These are phyloP conservation scores for Phtheirospermum japonicum DNA, from an alignment of 257 asterid species.

Conservation along the genomic window DNA sequence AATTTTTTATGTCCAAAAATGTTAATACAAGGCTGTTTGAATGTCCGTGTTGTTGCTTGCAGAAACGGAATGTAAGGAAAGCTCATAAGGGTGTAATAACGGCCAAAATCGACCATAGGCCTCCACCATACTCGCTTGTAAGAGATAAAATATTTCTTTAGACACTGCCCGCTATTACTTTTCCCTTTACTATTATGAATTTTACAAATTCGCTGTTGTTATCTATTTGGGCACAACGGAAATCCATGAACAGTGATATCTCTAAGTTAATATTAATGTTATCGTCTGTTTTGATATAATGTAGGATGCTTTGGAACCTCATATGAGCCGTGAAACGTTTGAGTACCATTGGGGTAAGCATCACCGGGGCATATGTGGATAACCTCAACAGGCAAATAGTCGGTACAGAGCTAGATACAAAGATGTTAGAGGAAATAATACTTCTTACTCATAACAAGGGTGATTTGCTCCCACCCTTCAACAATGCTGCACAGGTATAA, in stretches of 20 bases:
- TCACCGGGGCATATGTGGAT: slow-evolving; percentile 80
- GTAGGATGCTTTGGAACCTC: slow-evolving; percentile 92
- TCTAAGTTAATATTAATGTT: too few species aligned
- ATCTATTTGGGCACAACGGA: too few species aligned
- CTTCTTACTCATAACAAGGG: slow-evolving; percentile 75
- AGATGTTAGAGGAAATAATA: slow-evolving; percentile 65
- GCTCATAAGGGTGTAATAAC: slow-evolving; percentile 46
- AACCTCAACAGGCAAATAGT: slow-evolving; percentile 91
- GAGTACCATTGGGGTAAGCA: slow-evolving; percentile 99
- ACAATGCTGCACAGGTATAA: slow-evolving; percentile 94
- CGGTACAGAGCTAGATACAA: slow-evolving; percentile 70
- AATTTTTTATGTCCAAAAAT: neutral
- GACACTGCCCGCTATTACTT: too few species aligned
- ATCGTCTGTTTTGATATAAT: too few species aligned
- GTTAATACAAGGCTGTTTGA: slow-evolving; percentile 5
- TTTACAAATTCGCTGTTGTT: too few species aligned
- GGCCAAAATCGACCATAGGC: slow-evolving; percentile 67
- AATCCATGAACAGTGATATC: too few species aligned
- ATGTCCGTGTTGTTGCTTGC: slow-evolving; percentile 27
- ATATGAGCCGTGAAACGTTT: slow-evolving; percentile 78
- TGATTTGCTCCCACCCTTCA: slow-evolving; percentile 82
- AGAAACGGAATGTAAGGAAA: slow-evolving; percentile 46
- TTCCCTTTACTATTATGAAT: too few species aligned
- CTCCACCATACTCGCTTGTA: slow-evolving; percentile 89
- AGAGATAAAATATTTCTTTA: slow-evolving; percentile 17